These are phyloP conservation scores for Tetrahymena borealis DNA, from an alignment of 73 alveolate genomes.

Conservation along the genomic window DNA sequence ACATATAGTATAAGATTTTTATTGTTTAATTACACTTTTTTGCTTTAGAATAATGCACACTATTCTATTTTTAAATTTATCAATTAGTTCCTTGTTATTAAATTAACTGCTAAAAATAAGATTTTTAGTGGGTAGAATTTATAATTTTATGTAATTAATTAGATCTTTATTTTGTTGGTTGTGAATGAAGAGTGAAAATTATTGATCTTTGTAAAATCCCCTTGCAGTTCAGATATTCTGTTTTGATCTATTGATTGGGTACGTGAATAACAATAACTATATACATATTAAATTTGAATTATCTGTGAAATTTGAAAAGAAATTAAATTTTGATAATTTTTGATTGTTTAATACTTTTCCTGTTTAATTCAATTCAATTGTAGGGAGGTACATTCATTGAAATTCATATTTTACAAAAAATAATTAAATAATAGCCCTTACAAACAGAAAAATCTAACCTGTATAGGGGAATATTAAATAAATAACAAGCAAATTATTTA, in stretches of 20 bases:
- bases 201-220: too few species aligned
- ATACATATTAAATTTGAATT: neutral
- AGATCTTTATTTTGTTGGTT: too few species aligned
- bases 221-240: neutral
- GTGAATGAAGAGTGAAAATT: too few species aligned
- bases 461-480: neutral
- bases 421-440: neutral
- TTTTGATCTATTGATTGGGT: neutral
- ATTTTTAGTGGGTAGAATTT: too few species aligned
- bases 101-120: too few species aligned
- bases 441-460: neutral
- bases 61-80: too few species aligned
- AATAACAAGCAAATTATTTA: neutral
- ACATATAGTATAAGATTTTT: too few species aligned
- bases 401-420: neutral
- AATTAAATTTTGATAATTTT: neutral
- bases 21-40: too few species aligned
- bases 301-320: neutral
- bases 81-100: too few species aligned
- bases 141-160: too few species aligned
- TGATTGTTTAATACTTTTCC: neutral
- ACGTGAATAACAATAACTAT: neutral
- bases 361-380: neutral
- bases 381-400: too few species aligned
- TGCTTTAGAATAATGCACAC: too few species aligned